phyloP scores from a whole-genome alignment of 2,329 filamentous ascomycete genomes.

The Ambrosiella beaveri region DNA sequence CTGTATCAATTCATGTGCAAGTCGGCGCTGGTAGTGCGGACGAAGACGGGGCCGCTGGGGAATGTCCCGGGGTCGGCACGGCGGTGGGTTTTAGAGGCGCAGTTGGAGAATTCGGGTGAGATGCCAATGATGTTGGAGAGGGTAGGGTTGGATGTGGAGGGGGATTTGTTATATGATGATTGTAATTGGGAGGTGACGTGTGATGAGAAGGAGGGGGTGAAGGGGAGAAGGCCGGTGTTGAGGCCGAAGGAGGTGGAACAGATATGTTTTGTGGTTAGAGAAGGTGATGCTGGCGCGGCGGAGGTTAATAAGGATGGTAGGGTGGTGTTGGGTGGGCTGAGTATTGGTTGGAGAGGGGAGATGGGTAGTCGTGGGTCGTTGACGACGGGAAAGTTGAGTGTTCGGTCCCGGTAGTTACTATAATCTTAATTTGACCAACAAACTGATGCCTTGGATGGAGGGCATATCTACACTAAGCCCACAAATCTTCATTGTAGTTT shows the following conservation, averaged over 20 bases:
- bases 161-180: slow-evolving; percentile 32
- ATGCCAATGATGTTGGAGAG: slow-evolving; percentile 61
- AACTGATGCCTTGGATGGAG: no score
- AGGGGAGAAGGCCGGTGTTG: slow-evolving; percentile 33
- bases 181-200: slow-evolving; percentile 37
- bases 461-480: no score
- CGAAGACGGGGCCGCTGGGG: slow-evolving; percentile 57
- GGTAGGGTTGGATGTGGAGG: slow-evolving; percentile 36
- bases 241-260: slow-evolving; percentile 48
- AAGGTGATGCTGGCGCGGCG: slow-evolving; percentile 21
- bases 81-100: slow-evolving; percentile 71
- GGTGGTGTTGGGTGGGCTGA: slow-evolving; percentile 60
- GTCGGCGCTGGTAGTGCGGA: slow-evolving; percentile 73
- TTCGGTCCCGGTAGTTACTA: slow-evolving; percentile 20
- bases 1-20: slow-evolving; percentile 94
- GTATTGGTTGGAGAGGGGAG: slow-evolving; percentile 72
- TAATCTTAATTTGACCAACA: no score
- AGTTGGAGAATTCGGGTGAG: slow-evolving; percentile 88
- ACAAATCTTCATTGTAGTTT: no score
- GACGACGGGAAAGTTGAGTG: slow-evolving; percentile 66
- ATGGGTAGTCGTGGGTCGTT: slow-evolving; percentile 83
- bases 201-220: background rate
- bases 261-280: slow-evolving; percentile 44
- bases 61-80: slow-evolving; percentile 18
- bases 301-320: slow-evolving; percentile 34